Base-by-base conservation (phyloP, 2,329 filamentous ascomycete genomes). In the Trichoderma sp. region DNA sequence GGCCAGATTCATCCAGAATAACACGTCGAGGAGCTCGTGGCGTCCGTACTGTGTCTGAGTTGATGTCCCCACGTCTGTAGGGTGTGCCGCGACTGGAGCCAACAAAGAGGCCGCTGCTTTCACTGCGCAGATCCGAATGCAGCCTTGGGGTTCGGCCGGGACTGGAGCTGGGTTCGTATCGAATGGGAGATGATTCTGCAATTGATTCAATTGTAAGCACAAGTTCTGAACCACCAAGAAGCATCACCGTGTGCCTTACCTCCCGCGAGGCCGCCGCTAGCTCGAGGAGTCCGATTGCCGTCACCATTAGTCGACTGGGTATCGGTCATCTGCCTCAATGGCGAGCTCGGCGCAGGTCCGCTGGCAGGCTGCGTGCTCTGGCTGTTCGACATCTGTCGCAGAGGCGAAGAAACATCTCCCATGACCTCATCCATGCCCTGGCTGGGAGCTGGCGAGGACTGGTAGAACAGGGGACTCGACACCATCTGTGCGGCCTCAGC, bases 81-180 rank as follows among this genome's bases (percentile, higher is more conserved):
- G 76, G 76, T 62, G 89, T 88, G 69, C 87, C 86, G 56, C 55
- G 86, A 83, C 70, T 90, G 86, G 74, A 91, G 84, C 78, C 79
- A 49, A 97, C 91, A 77, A 98, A 98, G 35, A 98, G 85, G 5
- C 90, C 92, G 76, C 94, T 97, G 82, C 91, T 93, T 77, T 93
- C 93, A 79, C 92, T 96, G 74, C 88, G 88, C 71, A 93, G 84
- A 77, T 95, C 90, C 64, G 92, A 91, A 72, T 90, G 89, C 60
- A 87, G 84, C 72, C 87, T 82, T 68, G 86, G 80, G 72, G 83
- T 84, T 76, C 88, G 88, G n/a, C 88, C 89, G 31, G 93, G 93
- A 77, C 92, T 97, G 47, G 95, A 97, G 80, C 93, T 97, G 43
- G 93, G 89, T 68, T 93, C 92, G 78, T 97, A 98, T 78, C 90